Percentiles rank a stretch among this genome's conserved stretches.
phyloP scores from a whole-genome alignment of 345 rosid species.

The Clarkia xantiana region DNA sequence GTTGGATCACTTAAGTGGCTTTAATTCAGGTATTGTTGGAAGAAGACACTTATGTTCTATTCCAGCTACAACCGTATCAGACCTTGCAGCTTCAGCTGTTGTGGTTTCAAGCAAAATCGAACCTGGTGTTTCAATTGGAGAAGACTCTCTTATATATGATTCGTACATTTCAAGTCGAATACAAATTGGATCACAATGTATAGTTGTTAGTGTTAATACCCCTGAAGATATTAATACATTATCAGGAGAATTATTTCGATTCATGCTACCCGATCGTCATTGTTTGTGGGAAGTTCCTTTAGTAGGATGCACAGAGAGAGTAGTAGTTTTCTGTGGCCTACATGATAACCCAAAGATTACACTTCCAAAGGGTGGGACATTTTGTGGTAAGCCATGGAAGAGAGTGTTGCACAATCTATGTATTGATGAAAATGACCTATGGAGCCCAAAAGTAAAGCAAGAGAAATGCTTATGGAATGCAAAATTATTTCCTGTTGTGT shows the following conservation, averaged over 20 bases:
- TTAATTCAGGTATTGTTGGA: constrained; percentile 69
- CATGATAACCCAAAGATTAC: constrained; percentile 83
- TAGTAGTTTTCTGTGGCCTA: constrained; percentile 80
- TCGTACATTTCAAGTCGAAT: constrained; percentile 53
- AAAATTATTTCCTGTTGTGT: constrained; percentile 59
- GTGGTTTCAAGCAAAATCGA: constrained; percentile 80
- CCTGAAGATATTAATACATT: constrained; percentile 24
- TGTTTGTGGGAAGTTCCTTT: constrained; percentile 99
- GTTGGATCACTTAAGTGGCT: constrained; percentile 75
- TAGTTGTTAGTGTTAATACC: constrained; percentile 71
- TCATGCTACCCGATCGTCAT: constrained; percentile 89
- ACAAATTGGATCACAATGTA: constrained; percentile 80
- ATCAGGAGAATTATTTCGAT: constrained; percentile 29
- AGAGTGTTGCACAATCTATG: constrained; percentile 59
- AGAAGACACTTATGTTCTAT: constrained; percentile 89
- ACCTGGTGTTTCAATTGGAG: constrained; percentile 77
- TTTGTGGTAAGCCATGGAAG: constrained; percentile 86
- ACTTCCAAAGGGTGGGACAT: constrained; percentile 52
- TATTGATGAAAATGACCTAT: constrained; percentile 58
- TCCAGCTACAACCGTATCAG: constrained; percentile 83
- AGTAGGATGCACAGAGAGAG: constrained; percentile 47
- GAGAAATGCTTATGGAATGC: constrained; percentile 93
- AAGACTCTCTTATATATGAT: constrained; percentile 85
- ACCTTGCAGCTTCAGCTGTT: constrained; percentile 81
- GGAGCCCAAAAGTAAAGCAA: constrained; percentile 40